Evolutionary conservation across 129 eudicot genomes (phyloP), one percentile per base, ranked within the genome.

Genomic region (Pseudognaphalium luteoalbum): DNA sequence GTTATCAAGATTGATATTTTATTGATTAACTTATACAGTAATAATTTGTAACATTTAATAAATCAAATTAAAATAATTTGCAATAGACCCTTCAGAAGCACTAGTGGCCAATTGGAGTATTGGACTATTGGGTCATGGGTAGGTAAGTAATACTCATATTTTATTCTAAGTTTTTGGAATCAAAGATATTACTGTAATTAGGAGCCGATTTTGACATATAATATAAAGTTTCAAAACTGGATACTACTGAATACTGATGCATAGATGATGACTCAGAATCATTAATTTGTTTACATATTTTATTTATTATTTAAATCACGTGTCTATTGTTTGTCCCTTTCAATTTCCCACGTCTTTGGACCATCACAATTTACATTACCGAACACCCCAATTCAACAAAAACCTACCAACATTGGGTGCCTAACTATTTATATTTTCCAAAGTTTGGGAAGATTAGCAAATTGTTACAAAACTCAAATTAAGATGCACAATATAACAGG

Each of bases 271-370:
- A 65, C 66, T 76, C 57, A 52, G 28, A 65, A 51, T 66, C 39
- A 19, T 65, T 64, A 34, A 6, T 10, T 33, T 14, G 14, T 65
- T 65, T 1, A 3, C 1, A 4, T 32, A 32, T 0, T 32, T 2
- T 15, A 30, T 30, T 65, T 65, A 19, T 15, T 19, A 76, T 5
- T 10, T 47, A 0, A 47, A 47, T 50, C 73, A 76, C 74, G 20
- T 51, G 80, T 66, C 37, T 66, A 9, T 30, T 30, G 29, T 65
- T 30, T 75, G 52, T 65, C 56, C 11, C 52, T 34, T 65, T 51
- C 54, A 9, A 32, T 66, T 66, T 76, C 79, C 79, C 64, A 47
- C 64, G 56, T 32, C n/a, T 66, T 76, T 76, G 66, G 80, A 66
- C 60, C 71, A 29, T 60, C 69, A 60, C 59, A 62, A 0, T 62